Percentiles rank a stretch among this genome's conserved stretches.
Evolutionary conservation across 805 yeast genomes (phyloP).

Genomic region (Yarrowia deformans): DNA sequence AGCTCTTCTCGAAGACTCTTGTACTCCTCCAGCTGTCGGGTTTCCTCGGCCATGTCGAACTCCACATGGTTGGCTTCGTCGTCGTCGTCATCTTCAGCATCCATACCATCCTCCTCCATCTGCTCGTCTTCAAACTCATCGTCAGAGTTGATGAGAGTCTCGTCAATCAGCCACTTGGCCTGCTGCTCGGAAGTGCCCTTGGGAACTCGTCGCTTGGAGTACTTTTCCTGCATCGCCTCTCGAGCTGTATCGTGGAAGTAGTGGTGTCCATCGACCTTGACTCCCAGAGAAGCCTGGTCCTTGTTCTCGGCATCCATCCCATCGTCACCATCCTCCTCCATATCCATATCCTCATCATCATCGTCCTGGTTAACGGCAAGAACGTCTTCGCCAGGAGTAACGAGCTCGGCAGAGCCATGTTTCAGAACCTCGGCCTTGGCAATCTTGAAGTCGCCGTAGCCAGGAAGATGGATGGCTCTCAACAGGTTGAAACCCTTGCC

Average conservation of each 20-base stretch:
- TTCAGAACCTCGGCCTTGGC: slow-evolving; percentile 50
- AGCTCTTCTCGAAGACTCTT: slow-evolving; percentile 76
- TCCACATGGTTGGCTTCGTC: slow-evolving; percentile 63
- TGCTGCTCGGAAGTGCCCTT: slow-evolving; percentile 80
- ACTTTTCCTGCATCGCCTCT: slow-evolving; percentile 45
- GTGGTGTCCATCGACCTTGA: slow-evolving; percentile 63
- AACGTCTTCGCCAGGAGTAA: slow-evolving; percentile 13
- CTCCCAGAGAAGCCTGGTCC: slow-evolving; percentile 41
- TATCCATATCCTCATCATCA: slow-evolving; percentile 45
- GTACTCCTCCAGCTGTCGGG: slow-evolving; percentile 72
- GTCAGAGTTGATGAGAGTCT: slow-evolving; percentile 55
- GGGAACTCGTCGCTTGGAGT: slow-evolving; percentile 58
- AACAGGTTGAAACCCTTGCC: slow-evolving; percentile 82
- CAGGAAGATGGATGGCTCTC: slow-evolving; percentile 84
- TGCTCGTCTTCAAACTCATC: slow-evolving; percentile 51
- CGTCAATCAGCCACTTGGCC: slow-evolving; percentile 68
- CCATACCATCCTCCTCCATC: slow-evolving; percentile 45
- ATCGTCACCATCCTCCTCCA: slow-evolving; percentile 49
- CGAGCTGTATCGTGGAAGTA: slow-evolving; percentile 55
- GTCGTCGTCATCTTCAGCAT: slow-evolving; percentile 58
- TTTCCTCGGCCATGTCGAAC: slow-evolving; percentile 81
- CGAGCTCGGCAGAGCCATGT: slow-evolving; percentile 3
- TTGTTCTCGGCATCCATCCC: too few species aligned
- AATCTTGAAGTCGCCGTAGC: slow-evolving; percentile 86
- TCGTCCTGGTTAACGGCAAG: slow-evolving; percentile 5